A percentile compares a stretch with the other conserved stretches of the same genome.
These are phyloP conservation scores for Juglanconis juglandina DNA, from an alignment of 2,329 filamentous ascomycete species.

Conservation along the genomic window DNA sequence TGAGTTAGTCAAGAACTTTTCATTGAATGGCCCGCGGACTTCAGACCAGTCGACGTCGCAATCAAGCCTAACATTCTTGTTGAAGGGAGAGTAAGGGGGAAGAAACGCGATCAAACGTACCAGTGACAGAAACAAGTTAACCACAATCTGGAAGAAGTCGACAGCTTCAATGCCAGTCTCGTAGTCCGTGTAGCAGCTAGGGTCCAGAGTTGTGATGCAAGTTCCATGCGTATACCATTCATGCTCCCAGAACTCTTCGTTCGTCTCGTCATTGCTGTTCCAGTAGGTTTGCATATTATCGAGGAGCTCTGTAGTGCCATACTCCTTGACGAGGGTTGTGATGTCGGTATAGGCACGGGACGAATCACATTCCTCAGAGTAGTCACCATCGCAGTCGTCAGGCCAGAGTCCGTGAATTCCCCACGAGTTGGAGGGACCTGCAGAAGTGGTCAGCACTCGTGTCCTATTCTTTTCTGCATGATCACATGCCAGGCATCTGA, in stretches of 20 bases:
- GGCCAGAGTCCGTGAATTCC: conserved; percentile 18
- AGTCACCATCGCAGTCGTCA: conserved; percentile 14
- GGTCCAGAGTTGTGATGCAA: conserved; percentile 15
- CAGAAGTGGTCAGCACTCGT: background rate
- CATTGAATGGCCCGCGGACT: background rate
- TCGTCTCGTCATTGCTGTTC: conserved; percentile 12
- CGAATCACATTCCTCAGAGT: conserved; percentile 6
- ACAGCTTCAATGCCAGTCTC: conserved; percentile 15
- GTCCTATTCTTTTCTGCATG: background rate
- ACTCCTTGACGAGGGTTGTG: conserved; percentile 12
- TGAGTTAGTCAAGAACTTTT: background rate
- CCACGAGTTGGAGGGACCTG: conserved; percentile 16
- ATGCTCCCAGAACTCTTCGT: conserved; percentile 17
- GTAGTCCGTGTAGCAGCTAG: conserved; percentile 11
- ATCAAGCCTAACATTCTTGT: no score
- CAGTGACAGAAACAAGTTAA: conserved; percentile 12
- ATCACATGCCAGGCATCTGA: background rate
- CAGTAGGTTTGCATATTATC: conserved; percentile 15
- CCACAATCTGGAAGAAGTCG: conserved; percentile 15
- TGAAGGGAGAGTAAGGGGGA: background rate
- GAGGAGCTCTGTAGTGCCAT: conserved; percentile 8
- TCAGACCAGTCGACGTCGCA: no score
- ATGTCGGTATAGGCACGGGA: conserved; percentile 15
- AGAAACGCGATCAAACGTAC: background rate
- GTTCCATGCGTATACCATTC: conserved; percentile 17